Percentiles rank a stretch among this genome's conserved stretches.
Evolutionary conservation across 176 grass and related monocot genomes (phyloP).

Genomic region (Urochloa ruziziensis): DNA sequence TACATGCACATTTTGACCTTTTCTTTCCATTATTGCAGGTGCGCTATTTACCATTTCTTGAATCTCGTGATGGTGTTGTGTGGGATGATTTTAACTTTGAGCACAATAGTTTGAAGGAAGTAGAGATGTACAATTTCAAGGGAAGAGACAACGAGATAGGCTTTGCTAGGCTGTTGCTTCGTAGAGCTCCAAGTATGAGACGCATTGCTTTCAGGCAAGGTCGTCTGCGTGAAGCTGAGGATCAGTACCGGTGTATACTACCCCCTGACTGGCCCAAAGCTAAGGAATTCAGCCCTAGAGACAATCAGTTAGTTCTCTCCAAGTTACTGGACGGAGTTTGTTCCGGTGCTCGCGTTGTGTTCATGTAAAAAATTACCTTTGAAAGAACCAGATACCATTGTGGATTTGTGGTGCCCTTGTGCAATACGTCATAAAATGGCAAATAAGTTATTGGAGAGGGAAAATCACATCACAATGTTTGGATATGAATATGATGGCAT

Average conservation of each 20-base stretch:
- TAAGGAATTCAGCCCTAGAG: not conserved
- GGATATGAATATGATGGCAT: too few relatives aligned
- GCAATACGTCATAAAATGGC: not conserved
- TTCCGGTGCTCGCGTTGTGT: not conserved
- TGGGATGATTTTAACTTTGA: constrained; percentile 1
- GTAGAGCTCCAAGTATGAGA: not conserved
- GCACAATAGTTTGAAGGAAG: not conserved
- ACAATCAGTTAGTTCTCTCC: not conserved
- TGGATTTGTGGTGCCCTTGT: too few relatives aligned
- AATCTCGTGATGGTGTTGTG: not conserved
- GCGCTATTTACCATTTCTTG: not conserved
- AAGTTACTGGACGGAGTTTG: not conserved
- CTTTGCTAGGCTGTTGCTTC: not conserved
- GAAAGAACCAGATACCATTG: not conserved
- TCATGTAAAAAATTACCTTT: not conserved
- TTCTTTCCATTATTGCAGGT: not conserved
- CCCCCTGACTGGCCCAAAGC: not conserved
- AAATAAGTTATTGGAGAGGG: not conserved
- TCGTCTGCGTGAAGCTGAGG: too few relatives aligned
- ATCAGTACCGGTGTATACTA: not conserved
- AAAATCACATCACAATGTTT: too few relatives aligned
- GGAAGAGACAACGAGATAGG: constrained; percentile 14
- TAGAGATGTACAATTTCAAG: constrained; percentile 9
- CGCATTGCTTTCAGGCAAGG: too few relatives aligned
- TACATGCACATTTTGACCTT: not conserved